Conservation (phyloP, 805 yeast genomes). For the Suhomyces emberorum region DNA sequence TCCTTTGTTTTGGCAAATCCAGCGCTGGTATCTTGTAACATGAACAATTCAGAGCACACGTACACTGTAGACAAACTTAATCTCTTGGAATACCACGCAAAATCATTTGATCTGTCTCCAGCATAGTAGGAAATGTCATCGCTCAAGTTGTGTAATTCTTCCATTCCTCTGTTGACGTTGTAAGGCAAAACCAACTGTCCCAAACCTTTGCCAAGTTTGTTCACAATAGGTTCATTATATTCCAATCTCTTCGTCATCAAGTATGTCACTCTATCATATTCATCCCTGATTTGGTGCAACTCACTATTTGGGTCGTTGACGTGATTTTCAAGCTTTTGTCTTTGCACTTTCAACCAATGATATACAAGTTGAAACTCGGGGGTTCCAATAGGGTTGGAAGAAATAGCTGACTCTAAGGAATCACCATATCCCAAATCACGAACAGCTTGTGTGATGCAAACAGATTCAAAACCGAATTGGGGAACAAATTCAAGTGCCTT, state of each 20-base stretch:
- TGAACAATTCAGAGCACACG: constrained; percentile 72
- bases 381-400: constrained; percentile 37
- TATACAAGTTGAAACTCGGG: constrained; percentile 58
- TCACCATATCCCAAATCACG: constrained; percentile 51
- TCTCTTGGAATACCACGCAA: constrained; percentile 92
- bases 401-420: constrained; percentile 41
- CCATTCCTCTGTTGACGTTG: constrained; percentile 53
- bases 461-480: constrained; percentile 46
- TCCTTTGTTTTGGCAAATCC: constrained; percentile 55
- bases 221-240: constrained; percentile 48
- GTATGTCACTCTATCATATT: constrained; percentile 42
- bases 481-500: constrained; percentile 46
- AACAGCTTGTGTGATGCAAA: constrained; percentile 48
- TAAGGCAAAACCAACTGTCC: constrained; percentile 64
- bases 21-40: constrained; percentile 68
- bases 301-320: constrained; percentile 25
- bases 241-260: constrained; percentile 49
- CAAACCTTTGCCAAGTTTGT: constrained; percentile 48
- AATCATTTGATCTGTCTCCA: constrained; percentile 76
- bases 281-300: constrained; percentile 28
- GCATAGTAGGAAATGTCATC: constrained; percentile 83
- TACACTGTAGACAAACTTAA: constrained; percentile 65
- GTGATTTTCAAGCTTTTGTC: constrained; percentile 33
- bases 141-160: constrained; percentile 68
- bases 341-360: constrained; percentile 43